Percentiles rank a stretch among this genome's conserved stretches.
These are phyloP conservation scores for Liriodendron chinense DNA, from an alignment of 164 flowering plant genomes.

Conservation along the genomic window DNA sequence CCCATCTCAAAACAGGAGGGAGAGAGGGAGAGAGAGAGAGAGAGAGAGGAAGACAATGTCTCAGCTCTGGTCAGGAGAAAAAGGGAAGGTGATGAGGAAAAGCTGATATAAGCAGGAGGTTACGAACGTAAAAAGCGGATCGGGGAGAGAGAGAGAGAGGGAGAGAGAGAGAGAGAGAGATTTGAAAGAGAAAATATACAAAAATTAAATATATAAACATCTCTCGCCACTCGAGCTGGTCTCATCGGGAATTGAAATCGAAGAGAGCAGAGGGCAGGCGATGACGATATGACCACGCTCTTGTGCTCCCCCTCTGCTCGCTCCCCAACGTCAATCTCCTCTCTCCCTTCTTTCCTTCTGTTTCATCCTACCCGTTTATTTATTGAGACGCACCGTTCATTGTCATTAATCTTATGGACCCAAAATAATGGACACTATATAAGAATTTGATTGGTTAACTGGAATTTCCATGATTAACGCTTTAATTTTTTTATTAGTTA, in stretches of 20 bases:
- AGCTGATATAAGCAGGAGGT: background rate
- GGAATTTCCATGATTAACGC: too few relatives aligned
- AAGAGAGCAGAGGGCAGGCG: background rate
- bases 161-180: background rate
- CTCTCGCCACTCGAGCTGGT: background rate
- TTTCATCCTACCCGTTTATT: background rate
- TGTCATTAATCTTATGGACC: too few relatives aligned
- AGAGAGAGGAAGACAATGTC: background rate
- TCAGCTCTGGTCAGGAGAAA: too few relatives aligned
- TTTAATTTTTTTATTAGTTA: too few relatives aligned
- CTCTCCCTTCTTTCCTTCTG: constrained; percentile 6
- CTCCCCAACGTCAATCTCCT: constrained; percentile 69
- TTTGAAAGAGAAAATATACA: background rate
- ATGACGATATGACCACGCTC: constrained; percentile 9
- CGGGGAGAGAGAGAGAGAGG: background rate
- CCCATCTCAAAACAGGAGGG: background rate
- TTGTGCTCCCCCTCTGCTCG: background rate
- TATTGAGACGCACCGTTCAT: too few relatives aligned
- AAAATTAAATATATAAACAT: too few relatives aligned
- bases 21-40: background rate
- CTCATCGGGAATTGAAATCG: background rate
- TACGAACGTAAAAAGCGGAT: background rate
- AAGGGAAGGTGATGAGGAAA: background rate
- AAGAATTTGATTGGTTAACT: too few relatives aligned
- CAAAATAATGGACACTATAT: too few relatives aligned